These are phyloP conservation scores for Phyllosticta paracitricarpa DNA, from an alignment of 2,329 filamentous ascomycete genomes.

Conservation along the genomic window DNA sequence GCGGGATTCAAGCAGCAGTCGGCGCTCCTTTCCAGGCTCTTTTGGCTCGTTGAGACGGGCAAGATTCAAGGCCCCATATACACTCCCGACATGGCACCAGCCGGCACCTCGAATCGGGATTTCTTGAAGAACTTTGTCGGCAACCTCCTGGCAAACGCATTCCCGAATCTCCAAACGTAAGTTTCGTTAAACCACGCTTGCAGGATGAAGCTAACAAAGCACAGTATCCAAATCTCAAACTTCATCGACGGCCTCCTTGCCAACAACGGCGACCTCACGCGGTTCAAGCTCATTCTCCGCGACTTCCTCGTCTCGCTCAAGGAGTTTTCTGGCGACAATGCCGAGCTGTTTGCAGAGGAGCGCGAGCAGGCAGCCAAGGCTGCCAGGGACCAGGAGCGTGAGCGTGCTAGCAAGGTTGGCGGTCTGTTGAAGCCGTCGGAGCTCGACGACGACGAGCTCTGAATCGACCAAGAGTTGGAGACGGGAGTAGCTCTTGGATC, in stretches of 20 bases:
- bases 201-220: constrained; percentile 19
- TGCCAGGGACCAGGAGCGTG: constrained; percentile 77
- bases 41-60: constrained; percentile 82
- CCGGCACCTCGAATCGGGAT: constrained; percentile 79
- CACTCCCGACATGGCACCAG: constrained; percentile 66
- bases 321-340: constrained; percentile 92
- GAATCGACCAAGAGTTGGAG: constrained; percentile 50
- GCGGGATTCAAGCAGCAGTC: constrained; percentile 98
- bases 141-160: constrained; percentile 75
- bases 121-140: constrained; percentile 85
- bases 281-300: constrained; percentile 90
- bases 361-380: constrained; percentile 85
- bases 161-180: constrained; percentile 84
- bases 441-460: constrained; percentile 72
- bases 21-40: constrained; percentile 86
- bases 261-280: constrained; percentile 78
- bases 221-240: constrained; percentile 70
- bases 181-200: constrained; percentile 27
- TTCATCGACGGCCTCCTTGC: constrained; percentile 89
- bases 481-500: constrained; percentile 27
- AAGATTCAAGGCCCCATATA: constrained; percentile 94
- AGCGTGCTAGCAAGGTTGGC: constrained; percentile 88
- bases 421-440: constrained; percentile 96
- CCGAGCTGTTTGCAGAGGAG: constrained; percentile 87
- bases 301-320: constrained; percentile 97